Conservation (phyloP, 129 eudicot species). For the Flaveria trinervia region DNA sequence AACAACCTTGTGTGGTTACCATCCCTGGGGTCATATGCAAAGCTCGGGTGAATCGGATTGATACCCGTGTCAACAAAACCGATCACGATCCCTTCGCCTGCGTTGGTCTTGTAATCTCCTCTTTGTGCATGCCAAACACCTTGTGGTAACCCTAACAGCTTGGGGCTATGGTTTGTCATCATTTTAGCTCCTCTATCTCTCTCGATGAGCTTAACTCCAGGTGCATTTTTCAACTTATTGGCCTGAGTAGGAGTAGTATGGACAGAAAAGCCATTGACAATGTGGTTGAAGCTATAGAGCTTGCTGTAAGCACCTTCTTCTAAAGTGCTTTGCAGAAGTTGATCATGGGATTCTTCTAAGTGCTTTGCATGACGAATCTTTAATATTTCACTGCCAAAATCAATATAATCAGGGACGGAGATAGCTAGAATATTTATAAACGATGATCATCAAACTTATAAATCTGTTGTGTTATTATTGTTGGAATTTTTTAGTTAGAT, state of each 20-base stretch:
- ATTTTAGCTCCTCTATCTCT: constrained; percentile 70
- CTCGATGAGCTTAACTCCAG: constrained; percentile 65
- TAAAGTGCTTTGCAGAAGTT: constrained; percentile 63
- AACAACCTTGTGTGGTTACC: constrained; percentile 42
- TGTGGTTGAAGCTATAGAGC: constrained; percentile 86
- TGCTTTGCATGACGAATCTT: constrained; percentile 57
- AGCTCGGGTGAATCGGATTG: constrained; percentile 86
- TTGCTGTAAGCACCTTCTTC: constrained; percentile 64
- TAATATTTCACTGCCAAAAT: constrained; percentile 24
- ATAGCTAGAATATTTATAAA: too few relatives aligned
- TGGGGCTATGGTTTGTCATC: constrained; percentile 83
- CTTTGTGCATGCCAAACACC: constrained; percentile 66
- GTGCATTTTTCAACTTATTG: constrained; percentile 50
- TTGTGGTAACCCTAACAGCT: constrained; percentile 58
- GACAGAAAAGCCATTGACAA: constrained; percentile 85
- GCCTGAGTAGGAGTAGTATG: constrained; percentile 86
- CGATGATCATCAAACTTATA: too few relatives aligned
- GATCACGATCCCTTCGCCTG: constrained; percentile 88
- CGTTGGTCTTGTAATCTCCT: constrained; percentile 42
- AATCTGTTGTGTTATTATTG: too few relatives aligned
- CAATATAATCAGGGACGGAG: not conserved
- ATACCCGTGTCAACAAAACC: constrained; percentile 91
- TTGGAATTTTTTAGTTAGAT: too few relatives aligned
- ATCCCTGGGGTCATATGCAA: constrained; percentile 53
- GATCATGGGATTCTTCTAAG: constrained; percentile 61